These are phyloP conservation scores for Choanephora cucurbitarum DNA, from an alignment of 371 early-diverging fungal species.

Conservation along the genomic window DNA sequence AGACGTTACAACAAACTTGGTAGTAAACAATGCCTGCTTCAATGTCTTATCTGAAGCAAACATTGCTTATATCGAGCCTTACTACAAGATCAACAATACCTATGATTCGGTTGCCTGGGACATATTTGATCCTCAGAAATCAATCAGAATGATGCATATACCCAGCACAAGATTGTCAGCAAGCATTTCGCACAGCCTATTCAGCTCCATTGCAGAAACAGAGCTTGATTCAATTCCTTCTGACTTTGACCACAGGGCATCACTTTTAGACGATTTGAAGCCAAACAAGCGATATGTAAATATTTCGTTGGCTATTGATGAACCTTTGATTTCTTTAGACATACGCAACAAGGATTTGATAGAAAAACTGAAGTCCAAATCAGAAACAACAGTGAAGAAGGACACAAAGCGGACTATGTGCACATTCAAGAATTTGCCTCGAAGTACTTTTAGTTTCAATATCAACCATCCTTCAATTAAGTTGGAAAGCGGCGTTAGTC, in stretches of 20 bases:
- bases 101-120: background rate
- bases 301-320: slow-evolving; percentile 4
- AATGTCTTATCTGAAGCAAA: slow-evolving; percentile 6
- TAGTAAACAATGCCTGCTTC: too few relatives aligned
- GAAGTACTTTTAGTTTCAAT: slow-evolving; percentile 7
- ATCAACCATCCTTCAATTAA: slow-evolving; percentile 21
- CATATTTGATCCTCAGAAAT: background rate
- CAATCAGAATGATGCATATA: background rate
- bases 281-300: slow-evolving; percentile 21
- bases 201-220: background rate
- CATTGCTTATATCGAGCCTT: too few relatives aligned
- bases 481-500: slow-evolving; percentile 2
- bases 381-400: background rate
- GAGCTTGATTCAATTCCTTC: background rate
- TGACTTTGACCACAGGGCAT: background rate
- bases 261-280: slow-evolving; percentile 10
- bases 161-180: background rate
- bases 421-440: background rate
- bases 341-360: slow-evolving; percentile 5
- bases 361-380: slow-evolving; percentile 1
- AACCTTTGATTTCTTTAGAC: slow-evolving; percentile 16
- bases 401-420: background rate
- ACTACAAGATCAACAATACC: too few relatives aligned
- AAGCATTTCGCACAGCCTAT: background rate
- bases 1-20: too few relatives aligned